Evolutionary conservation across 768 basidiomycete genomes (phyloP).

Genomic region (Cyathus striatus): DNA sequence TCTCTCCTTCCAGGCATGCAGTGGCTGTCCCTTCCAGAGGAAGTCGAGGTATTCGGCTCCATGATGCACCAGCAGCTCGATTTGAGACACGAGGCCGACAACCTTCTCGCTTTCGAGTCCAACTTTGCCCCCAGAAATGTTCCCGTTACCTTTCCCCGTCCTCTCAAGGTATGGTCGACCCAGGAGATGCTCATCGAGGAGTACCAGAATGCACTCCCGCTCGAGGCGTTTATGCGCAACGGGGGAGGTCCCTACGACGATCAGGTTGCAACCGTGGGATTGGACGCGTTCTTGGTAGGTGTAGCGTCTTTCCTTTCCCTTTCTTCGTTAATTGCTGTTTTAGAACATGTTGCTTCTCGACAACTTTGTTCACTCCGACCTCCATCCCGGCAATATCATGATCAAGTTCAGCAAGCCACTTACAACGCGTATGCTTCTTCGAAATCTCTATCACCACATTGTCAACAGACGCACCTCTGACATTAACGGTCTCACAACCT

Average conservation of each 20-base stretch:
- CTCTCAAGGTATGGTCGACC: slow-evolving; percentile 77
- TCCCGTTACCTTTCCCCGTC: slow-evolving; percentile 86
- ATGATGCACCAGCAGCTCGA: slow-evolving; percentile 98
- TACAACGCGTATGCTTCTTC: slow-evolving; percentile 57
- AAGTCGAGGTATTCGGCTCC: slow-evolving; percentile 87
- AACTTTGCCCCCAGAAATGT: slow-evolving; percentile 81
- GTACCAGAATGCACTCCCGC: slow-evolving; percentile 85
- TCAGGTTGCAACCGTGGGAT: slow-evolving; percentile 83
- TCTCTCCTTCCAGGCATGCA: slow-evolving; percentile 87
- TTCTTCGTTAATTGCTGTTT: slow-evolving; percentile 1
- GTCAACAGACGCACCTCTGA: slow-evolving; percentile 28
- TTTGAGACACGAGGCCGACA: slow-evolving; percentile 84
- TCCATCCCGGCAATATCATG: slow-evolving; percentile 95
- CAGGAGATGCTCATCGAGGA: slow-evolving; percentile 87
- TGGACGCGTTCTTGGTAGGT: slow-evolving; percentile 91
- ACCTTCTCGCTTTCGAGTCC: slow-evolving; percentile 76
- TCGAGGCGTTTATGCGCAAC: slow-evolving; percentile 82
- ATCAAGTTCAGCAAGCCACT: slow-evolving; percentile 92
- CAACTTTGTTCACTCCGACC: slow-evolving; percentile 93
- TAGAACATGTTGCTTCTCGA: slow-evolving; percentile 98
- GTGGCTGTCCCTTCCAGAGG: slow-evolving; percentile 94
- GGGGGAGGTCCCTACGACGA: slow-evolving; percentile 92
- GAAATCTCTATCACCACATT: slow-evolving; percentile 51
- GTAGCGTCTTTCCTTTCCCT: slow-evolving; percentile 1
- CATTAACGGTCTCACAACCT: slow-evolving; percentile 17